Percentiles rank a stretch among this genome's conserved stretches.
Conservation (phyloP, 2,329 filamentous ascomycete genomes). For the Capronia epimyces region DNA sequence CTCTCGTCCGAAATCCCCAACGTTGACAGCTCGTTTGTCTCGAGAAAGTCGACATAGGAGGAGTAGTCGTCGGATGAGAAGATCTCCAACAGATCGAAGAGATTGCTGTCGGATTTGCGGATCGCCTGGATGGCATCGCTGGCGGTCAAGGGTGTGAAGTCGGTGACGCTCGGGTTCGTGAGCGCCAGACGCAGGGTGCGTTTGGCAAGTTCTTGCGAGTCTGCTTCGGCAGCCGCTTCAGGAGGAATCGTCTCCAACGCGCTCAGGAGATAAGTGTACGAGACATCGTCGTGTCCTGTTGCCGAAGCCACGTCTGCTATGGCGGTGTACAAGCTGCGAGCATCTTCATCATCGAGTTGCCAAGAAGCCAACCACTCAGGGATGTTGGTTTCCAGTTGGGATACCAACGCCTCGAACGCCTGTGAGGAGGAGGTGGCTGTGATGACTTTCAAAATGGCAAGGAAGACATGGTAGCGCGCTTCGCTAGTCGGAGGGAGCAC, state of each 20-base stretch:
- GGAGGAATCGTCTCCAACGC: constrained; percentile 72
- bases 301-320: constrained; percentile 76
- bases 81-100: constrained; percentile 89
- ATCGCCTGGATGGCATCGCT: constrained; percentile 79
- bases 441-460: constrained; percentile 80
- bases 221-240: constrained; percentile 46
- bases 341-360: constrained; percentile 74
- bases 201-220: constrained; percentile 55
- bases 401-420: constrained; percentile 77
- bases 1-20: constrained; percentile 78
- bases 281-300: constrained; percentile 69
- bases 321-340: constrained; percentile 77
- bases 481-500: constrained; percentile 71
- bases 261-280: constrained; percentile 65
- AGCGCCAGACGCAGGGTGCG: constrained; percentile 64
- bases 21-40: constrained; percentile 45
- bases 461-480: constrained; percentile 82
- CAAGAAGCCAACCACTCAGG: constrained; percentile 76
- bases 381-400: constrained; percentile 71
- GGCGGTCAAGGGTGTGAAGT: constrained; percentile 66
- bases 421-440: constrained; percentile 62
- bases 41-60: constrained; percentile 91
- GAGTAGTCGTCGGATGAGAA: constrained; percentile 92
- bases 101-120: constrained; percentile 72
- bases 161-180: constrained; percentile 60